Percentiles rank a stretch among this genome's conserved stretches.
These are phyloP conservation scores for Luffa aegyptiaca DNA, from an alignment of 306 rosid species.

Conservation along the genomic window DNA sequence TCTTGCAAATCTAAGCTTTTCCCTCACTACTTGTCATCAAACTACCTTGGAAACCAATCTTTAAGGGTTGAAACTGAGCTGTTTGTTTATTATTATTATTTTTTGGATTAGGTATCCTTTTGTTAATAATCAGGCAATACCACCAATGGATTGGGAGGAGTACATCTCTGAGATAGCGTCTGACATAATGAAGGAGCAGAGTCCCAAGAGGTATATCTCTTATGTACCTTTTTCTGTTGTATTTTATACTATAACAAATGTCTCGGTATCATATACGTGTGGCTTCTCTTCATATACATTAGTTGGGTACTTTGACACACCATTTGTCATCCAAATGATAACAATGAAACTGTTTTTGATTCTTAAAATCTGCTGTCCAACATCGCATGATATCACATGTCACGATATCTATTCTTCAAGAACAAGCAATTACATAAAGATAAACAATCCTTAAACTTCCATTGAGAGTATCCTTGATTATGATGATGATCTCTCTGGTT, in stretches of 20 bases:
- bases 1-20: constrained; percentile 1
- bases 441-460: neutral
- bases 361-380: neutral
- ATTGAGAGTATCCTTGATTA: neutral
- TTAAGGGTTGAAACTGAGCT: constrained; percentile 12
- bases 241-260: neutral
- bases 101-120: constrained; percentile 72
- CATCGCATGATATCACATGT: neutral
- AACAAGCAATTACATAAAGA: neutral
- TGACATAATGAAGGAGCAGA: constrained; percentile 95
- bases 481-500: neutral
- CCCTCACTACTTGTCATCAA: neutral
- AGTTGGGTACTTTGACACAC: neutral
- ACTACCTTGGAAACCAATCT: neutral
- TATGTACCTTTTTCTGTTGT: neutral
- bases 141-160: constrained; percentile 98
- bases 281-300: neutral
- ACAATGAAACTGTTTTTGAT: neutral
- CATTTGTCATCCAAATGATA: neutral
- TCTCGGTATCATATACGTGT: neutral
- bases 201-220: constrained; percentile 72
- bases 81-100: constrained; percentile 8
- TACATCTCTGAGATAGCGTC: constrained; percentile 76
- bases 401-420: neutral
- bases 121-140: constrained; percentile 51